Base-by-base conservation (phyloP, 768 basidiomycete species). In the Lactarius sanguifluus region DNA sequence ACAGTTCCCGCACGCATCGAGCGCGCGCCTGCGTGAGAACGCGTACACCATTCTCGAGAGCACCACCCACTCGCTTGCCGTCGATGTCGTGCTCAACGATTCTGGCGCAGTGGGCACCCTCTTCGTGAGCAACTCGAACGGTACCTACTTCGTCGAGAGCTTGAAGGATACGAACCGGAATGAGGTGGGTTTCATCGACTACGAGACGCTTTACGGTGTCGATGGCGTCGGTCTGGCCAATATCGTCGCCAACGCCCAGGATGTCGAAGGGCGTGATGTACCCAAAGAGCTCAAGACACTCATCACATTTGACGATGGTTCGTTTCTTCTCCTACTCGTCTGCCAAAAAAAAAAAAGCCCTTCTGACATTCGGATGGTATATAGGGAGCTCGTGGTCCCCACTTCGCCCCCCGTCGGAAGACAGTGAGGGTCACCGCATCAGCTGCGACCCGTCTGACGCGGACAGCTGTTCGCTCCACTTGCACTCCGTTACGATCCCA, bases 21-120 rank as follows among this genome's bases (percentile, higher is more conserved):
- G 85, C 2, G 88, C 90, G 2, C 82, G 83, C 41, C 83, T 97
- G 16, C 84, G 88, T 8, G 94, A 96, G 79, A 96, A 96, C 74
- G 92, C 92, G 7, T 98, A 99, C 75, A 99, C 97, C 12, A 88
- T 99, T 71, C 90, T 99, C 66, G 95, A 98, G 77, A 91, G 89
- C 4, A 96, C 94, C 10, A 88, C 89, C 0, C 94, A 98, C 74
- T 98, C 96, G 8, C 83, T 99, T 30, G 93, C 90, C 5, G 92
- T 99, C 45, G 97, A 99, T 73, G 96, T 98, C 56, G 85, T 96
- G 59, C 82, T 92, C 10, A 85, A 88, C 64, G 85, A 89, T 69
- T 76, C 79, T 58, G 78, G 78, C 63, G 76, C 79, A 12, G 85
- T 96, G 52, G 97, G 97, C 2, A 98, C 96, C 2, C 79, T 99